Base-by-base conservation (phyloP, 2,329 filamentous ascomycete species). In the Epichloe typhina region DNA sequence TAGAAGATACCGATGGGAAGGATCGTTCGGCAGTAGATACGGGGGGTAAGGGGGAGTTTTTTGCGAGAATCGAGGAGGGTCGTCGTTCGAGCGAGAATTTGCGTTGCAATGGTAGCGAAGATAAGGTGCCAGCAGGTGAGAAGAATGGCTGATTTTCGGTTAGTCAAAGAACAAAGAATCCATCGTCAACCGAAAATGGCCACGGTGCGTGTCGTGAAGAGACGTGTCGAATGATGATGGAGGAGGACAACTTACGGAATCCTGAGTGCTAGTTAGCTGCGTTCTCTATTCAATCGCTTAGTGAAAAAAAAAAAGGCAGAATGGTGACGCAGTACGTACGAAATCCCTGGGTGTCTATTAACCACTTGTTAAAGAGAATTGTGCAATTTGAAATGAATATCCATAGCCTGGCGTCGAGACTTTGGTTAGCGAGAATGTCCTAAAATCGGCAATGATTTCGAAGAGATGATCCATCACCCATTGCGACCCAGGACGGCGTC, bases 291-390 rank as follows among this genome's bases (percentile, higher is more conserved):
- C 21, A 9, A 7, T 9, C 7, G 23, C 35, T 11, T 5, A 35
- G 15, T 12, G 4, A n/a, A 40, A 41, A 17, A 3, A 3, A n/a
- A 40, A 41, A 17, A 3, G n/a, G 21, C n/a, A n/a, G 15, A 35
- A 9, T 33, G 15, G 13, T 33, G 17, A 9, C 5, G n/a, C 6
- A 40, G 7, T 49, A 58, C 58, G 47, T 56, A 60, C 58, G 57
- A 33, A 59, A 60, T 49, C 55, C 58, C 56, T 40, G 46, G 11
- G 44, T 49, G 63, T 87, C 80, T 53, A 95, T 77, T 47, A 95
- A 80, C 79, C 85, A 90, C 72, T 95, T 95, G 75, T 95, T 95
- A 76, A 94, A 94, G 54, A 95, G 72, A 63, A 95, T 94, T 54
- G 90, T 88, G 60, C 80, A 75, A 57, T 88, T 91, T 60, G 86